A percentile compares a stretch with the other conserved stretches of the same genome.
Evolutionary conservation across 208 protist genomes (phyloP).

Genomic region (Acanthamoeba sp.): DNA sequence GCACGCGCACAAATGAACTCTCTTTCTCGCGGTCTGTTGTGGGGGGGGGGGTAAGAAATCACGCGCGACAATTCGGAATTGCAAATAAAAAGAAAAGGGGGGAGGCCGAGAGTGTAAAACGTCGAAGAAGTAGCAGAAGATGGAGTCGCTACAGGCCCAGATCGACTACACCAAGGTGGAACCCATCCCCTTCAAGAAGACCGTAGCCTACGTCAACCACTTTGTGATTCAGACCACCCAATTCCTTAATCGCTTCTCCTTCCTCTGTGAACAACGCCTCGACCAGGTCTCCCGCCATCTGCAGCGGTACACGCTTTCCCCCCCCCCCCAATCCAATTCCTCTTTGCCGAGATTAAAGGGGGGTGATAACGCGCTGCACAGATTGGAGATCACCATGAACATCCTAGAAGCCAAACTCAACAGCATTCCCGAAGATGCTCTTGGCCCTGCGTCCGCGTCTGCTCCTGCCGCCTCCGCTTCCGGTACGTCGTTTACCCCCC

Average conservation of each 20-base stretch:
- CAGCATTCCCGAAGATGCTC: conserved; percentile 77
- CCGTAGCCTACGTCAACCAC: conserved; percentile 81
- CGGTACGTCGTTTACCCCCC: neutral
- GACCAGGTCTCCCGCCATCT: conserved; percentile 70
- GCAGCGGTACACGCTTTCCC: conserved; percentile 6
- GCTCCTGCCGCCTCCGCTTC: neutral
- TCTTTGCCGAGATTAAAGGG: neutral
- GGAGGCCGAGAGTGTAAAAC: neutral
- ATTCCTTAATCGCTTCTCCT: conserved; percentile 83
- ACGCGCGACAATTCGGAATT: too few species aligned
- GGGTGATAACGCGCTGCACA: neutral
- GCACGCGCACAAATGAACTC: too few species aligned
- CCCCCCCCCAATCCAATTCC: too few species aligned
- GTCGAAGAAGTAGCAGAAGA: neutral
- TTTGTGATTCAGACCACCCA: conserved; percentile 83
- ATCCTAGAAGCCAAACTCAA: conserved; percentile 81
- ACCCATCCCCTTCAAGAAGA: conserved; percentile 79
- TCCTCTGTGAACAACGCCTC: conserved; percentile 80
- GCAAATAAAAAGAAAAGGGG: neutral
- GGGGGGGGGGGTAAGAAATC: too few species aligned
- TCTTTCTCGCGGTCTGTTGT: too few species aligned
- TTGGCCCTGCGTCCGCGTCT: conserved; percentile 4
- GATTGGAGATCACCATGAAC: conserved; percentile 80
- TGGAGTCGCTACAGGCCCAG: neutral
- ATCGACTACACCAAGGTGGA: conserved; percentile 20